Base-by-base conservation (phyloP, 2,329 filamentous ascomycete species). In the Cucurbitaria berberidis region DNA sequence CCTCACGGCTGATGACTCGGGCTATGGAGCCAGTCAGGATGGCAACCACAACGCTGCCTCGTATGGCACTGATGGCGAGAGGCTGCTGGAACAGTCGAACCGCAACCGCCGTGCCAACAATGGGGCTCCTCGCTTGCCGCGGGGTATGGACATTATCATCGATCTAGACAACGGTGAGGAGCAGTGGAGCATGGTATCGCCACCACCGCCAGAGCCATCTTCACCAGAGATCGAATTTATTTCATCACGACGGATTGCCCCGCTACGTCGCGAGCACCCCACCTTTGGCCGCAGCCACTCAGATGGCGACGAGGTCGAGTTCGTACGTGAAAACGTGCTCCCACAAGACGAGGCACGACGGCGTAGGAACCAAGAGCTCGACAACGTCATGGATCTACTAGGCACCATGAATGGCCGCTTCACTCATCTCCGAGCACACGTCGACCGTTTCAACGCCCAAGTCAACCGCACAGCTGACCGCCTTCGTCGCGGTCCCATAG, bases 161-260 rank as follows among this genome's bases (percentile, higher is more conserved):
- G 76, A 77, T 49, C 53, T 79, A 16, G 79, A 78, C 46, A 66
- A 62, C 13, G 64, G 64, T 1, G 51, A 62, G 10, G 64, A 68
- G 47, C 53, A 60, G 11, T 68, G 63, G 63, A 50, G 52, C 6
- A 50, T 60, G n/a, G 53, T 26, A 5, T 73, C 75, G 54, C 60
- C 59, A 32, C 32, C 45, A 15, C 34, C 46, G 39, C 60, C 66
- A 10, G 59, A 57, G 24, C 55, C 67, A 7, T 60, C 53, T 1
- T 73, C 70, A 38, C 80, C 81, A 2, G 82, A 84, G 45, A 76
- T 85, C 7, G 74, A 83, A 52, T 82, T 84, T 60, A 66, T 74
- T n/a, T 73, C 70, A 2, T 61, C 70, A 13, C 64, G 72, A 15
- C 55, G 57, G 4, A 61, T 74, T 8, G 60, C 64, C 10, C 63